Evolutionary conservation across 139 green algal genomes (phyloP), one percentile per base, ranked within the genome.

Genomic region (Chloropicon primus): DNA sequence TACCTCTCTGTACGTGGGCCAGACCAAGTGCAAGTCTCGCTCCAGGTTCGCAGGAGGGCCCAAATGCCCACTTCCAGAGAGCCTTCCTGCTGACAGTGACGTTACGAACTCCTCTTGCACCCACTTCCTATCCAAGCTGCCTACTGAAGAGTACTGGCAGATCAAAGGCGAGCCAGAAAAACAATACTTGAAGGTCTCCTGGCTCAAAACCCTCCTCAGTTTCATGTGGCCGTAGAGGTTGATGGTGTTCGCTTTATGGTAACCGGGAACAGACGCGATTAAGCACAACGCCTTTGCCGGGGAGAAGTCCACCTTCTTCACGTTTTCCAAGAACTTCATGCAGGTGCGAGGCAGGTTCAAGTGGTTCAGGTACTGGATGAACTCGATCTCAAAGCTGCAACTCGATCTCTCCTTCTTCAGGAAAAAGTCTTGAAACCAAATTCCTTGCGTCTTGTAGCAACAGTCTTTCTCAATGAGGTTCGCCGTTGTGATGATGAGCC

Each of bases 371-470:
- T 95, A 96, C 0, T 80, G 76, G 0, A 82, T 1, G 25, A 95
- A 82, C 28, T 87, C 77, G 0, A 76, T 1, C 74, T 91, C 80
- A 74, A 96, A 96, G 1, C 54, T 2, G 1, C 78, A 87, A n/a
- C 1, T 73, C 41, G 74, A 23, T 21, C 24, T n/a, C 62, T 25
- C 29, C 22, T 23, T 71, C 80, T 93, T 96, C 1, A 24, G 80
- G 0, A 90, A 90, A 62, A 96, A 96, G 77, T 96, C 91, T 75
- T 95, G 90, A 53, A 82, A 78, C 74, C 79, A 91, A 3, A 91
- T 24, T 21, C 78, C 84, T 72, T 86, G 81, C 2, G 22, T 22
- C 21, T 22, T 23, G 53, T 21, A 23, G 53, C 22, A 22, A 72
- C 53, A 21, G 21, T 23, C 53, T 72, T 22, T 22, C 53, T 23